Percentiles rank a stretch among this genome's conserved stretches.
These are phyloP conservation scores for Fusarium nisikadoi DNA, from an alignment of 2,329 filamentous ascomycete species.

Conservation along the genomic window DNA sequence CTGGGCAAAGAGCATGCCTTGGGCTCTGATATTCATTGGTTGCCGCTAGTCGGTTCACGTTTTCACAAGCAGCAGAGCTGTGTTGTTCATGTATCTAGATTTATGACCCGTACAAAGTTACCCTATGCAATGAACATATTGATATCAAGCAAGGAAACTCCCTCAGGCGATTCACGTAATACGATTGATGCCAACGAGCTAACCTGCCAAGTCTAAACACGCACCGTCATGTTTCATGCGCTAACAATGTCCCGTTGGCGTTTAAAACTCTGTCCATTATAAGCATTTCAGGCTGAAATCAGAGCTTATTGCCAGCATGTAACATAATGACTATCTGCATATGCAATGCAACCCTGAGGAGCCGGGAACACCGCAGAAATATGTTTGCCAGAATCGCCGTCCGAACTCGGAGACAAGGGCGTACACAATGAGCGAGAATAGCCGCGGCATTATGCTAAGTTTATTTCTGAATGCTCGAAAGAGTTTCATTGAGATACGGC, in stretches of 20 bases:
- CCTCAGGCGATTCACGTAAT: background rate
- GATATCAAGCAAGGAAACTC: background rate
- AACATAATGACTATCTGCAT: background rate
- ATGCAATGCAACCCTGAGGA: background rate
- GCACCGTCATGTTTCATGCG: background rate
- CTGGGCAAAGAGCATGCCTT: background rate
- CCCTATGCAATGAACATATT: background rate
- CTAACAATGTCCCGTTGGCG: background rate
- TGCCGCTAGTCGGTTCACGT: conserved; percentile 26
- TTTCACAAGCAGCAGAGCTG: conserved; percentile 24
- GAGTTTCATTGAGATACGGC: background rate
- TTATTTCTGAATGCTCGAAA: no score
- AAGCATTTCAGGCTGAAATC: background rate
- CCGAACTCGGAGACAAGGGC: background rate
- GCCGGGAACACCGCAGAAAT: background rate
- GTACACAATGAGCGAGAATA: background rate
- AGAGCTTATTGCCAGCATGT: background rate
- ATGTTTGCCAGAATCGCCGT: background rate
- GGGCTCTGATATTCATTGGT: conserved; percentile 12
- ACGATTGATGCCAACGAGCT: background rate
- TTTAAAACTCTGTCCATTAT: background rate
- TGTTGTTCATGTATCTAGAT: conserved; percentile 27
- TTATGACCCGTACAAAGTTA: conserved; percentile 20
- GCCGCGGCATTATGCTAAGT: background rate
- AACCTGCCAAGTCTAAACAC: background rate